phyloP scores from a whole-genome alignment of 371 early-diverging fungal genomes.

The Mortierella sp. region DNA sequence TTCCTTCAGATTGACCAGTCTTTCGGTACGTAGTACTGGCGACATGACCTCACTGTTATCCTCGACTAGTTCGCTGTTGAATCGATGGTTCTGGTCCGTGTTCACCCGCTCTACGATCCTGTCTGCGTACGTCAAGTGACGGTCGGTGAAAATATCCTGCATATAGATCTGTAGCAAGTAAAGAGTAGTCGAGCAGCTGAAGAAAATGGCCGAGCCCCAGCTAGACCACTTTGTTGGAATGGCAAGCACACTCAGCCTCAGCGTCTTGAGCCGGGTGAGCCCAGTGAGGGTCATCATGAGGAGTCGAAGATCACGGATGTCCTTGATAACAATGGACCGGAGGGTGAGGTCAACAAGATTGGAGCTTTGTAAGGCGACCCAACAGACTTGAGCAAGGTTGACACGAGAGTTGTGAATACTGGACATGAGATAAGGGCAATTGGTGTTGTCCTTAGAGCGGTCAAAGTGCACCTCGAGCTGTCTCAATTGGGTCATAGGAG shows the following conservation, averaged over 20 bases:
- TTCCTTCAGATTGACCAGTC: background rate
- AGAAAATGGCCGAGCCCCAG: background rate
- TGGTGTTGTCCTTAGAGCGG: background rate
- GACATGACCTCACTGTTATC: background rate
- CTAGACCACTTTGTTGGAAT: background rate
- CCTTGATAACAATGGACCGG: background rate
- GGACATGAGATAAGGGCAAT: background rate
- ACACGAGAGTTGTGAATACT: background rate
- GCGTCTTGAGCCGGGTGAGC: background rate
- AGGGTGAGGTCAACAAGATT: background rate
- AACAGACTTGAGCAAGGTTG: background rate
- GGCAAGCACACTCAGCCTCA: background rate
- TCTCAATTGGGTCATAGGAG: background rate
- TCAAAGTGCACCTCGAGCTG: background rate
- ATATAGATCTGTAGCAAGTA: background rate
- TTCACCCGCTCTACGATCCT: background rate
- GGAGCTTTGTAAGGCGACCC: background rate
- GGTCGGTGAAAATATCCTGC: background rate
- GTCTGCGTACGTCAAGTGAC: background rate
- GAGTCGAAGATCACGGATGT: background rate
- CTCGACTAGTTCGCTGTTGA: background rate
- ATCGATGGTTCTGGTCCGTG: background rate
- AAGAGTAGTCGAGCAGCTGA: background rate
- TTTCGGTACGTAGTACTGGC: background rate
- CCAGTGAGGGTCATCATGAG: background rate